These are phyloP conservation scores for Nepenthes mirabilis DNA, from an alignment of 148 eudicot genomes.

Conservation along the genomic window DNA sequence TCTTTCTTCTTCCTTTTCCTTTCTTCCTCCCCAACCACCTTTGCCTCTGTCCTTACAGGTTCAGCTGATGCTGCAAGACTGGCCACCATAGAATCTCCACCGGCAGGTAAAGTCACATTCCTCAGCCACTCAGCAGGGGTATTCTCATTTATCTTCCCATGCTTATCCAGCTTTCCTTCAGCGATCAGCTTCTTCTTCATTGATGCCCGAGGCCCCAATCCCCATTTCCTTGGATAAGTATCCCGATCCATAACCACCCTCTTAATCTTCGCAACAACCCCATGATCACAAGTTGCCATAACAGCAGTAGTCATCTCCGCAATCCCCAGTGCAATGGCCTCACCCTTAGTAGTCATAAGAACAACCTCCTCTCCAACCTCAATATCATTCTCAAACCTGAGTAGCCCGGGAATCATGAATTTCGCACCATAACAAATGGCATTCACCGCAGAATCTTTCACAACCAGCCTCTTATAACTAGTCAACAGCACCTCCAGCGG, in stretches of 20 bases:
- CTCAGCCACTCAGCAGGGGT: slow-evolving; percentile 88
- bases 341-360: slow-evolving; percentile 89
- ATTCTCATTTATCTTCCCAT: slow-evolving; percentile 61
- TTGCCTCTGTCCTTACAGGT: slow-evolving; percentile 19
- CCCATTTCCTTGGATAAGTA: slow-evolving; percentile 98
- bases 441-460: slow-evolving; percentile 90
- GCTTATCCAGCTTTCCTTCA: slow-evolving; percentile 83
- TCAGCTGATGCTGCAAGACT: slow-evolving; percentile 48
- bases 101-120: slow-evolving; percentile 68
- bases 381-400: slow-evolving; percentile 91
- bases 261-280: slow-evolving; percentile 90
- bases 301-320: slow-evolving; percentile 99
- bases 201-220: slow-evolving; percentile 81
- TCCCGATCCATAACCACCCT: slow-evolving; percentile 98
- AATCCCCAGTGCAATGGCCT: slow-evolving; percentile 88
- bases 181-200: slow-evolving; percentile 87
- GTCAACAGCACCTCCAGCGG: slow-evolving; percentile 78
- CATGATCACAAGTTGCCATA: slow-evolving; percentile 98
- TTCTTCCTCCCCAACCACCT: slow-evolving; percentile 18
- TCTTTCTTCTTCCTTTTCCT: slow-evolving; percentile 37
- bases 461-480: slow-evolving; percentile 85
- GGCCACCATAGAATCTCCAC: slow-evolving; percentile 71
- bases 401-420: slow-evolving; percentile 89
- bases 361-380: slow-evolving; percentile 90
- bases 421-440: slow-evolving; percentile 94